Evolutionary conservation across 1,139 yeast genomes (phyloP), one percentile per base, ranked within the genome.

Genomic region (Taiozyma onychis): DNA sequence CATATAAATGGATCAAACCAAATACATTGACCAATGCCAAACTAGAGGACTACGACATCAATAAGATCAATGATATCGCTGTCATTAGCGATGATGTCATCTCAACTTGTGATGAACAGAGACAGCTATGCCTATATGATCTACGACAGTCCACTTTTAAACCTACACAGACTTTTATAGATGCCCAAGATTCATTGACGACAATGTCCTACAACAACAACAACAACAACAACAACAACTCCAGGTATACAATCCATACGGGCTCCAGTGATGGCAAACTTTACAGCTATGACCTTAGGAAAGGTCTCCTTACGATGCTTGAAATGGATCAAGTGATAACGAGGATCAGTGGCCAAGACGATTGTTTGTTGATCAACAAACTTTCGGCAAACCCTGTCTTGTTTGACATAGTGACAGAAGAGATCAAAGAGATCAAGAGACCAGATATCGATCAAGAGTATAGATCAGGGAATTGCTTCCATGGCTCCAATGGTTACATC

Each of bases 201-300:
- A 42, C 54, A 9, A 26, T 58, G 8, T 42, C 35, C 21, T 54
- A 48, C 32, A 28, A 45, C 7, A 14, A 41, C 1, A 24, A 24
- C 7, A 24, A 24, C 7, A 24, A 2, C 7, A 24, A 24, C 7
- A 5, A 24, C 26, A 24, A 24, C 6, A n/a, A n/a, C n/a, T 21
- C 13, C 0, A 16, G n/a, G 1, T 44, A 27, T 21, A 28, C 21
- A 11, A 9, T 58, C 2, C 10, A 6, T 16, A 43, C 47, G 37
- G 63, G 63, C 16, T 55, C 60, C 1, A 58, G 57, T 44, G 64
- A 61, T 47, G 62, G 62, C 11, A 44, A 44, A 4, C 30, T 61
- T 2, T 54, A 52, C 39, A 35, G 48, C 3, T 61, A 58, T 48
- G 64, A 61, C 30, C n/a, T 61, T 7, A 44, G 63, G 26, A 46